These are phyloP conservation scores for Pseudogymnoascus sp. DNA, from an alignment of 2,329 filamentous ascomycete genomes.

Conservation along the genomic window DNA sequence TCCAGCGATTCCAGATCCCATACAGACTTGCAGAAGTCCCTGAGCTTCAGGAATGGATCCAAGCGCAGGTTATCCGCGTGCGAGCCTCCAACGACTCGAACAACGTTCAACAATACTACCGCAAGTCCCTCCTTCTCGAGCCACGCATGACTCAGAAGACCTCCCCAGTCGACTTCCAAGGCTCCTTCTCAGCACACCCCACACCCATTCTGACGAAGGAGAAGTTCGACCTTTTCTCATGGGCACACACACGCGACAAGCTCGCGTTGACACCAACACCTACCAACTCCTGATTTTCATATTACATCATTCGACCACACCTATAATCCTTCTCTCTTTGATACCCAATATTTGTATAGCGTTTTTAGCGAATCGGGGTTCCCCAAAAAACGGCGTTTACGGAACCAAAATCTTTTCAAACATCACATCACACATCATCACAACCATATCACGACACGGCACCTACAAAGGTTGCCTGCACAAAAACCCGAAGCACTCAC, in stretches of 20 bases:
- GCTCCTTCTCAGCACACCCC: slow-evolving; percentile 14
- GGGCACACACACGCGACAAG: slow-evolving; percentile 34
- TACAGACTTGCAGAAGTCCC: slow-evolving; percentile 75
- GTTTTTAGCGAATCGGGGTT: slow-evolving; percentile 10
- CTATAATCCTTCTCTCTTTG: slow-evolving; percentile 12
- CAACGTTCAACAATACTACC: slow-evolving; percentile 57
- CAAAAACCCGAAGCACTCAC: slow-evolving; percentile 2
- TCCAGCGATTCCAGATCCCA: slow-evolving; percentile 92
- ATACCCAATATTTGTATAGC: slow-evolving; percentile 11
- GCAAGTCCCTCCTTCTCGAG: slow-evolving; percentile 58
- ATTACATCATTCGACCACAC: background rate
- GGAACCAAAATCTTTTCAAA: slow-evolving; percentile 4
- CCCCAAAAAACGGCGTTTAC: slow-evolving; percentile 9
- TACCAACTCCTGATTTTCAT: slow-evolving; percentile 13
- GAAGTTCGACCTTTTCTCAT: slow-evolving; percentile 43
- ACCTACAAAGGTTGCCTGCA: background rate
- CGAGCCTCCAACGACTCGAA: slow-evolving; percentile 42
- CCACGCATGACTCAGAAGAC: slow-evolving; percentile 37
- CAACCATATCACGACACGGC: background rate
- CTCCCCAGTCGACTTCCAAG: slow-evolving; percentile 22
- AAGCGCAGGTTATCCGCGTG: slow-evolving; percentile 70
- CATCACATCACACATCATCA: slow-evolving; percentile 1
- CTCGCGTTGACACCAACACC: slow-evolving; percentile 11
- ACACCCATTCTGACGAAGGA: slow-evolving; percentile 31
- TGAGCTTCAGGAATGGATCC: slow-evolving; percentile 90